A percentile compares a stretch with the other conserved stretches of the same genome.
Evolutionary conservation across 1,139 yeast genomes (phyloP).

Genomic region (Candida gigantensis): DNA sequence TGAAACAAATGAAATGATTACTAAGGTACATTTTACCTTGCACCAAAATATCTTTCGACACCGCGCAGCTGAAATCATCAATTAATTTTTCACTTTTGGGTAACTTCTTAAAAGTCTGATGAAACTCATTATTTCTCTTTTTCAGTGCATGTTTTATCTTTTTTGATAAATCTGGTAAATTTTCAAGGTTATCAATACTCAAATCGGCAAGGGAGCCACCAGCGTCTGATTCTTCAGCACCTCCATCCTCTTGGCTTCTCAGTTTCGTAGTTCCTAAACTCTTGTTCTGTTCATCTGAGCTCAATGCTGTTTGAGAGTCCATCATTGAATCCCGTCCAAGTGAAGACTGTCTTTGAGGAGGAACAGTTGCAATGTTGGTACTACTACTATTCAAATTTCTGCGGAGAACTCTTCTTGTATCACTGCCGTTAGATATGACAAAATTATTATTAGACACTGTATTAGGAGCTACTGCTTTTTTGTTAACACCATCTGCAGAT

Average conservation of each 20-base stretch:
- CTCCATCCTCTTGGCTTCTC: background rate
- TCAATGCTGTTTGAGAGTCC: slow-evolving; percentile 5
- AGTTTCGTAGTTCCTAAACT: background rate
- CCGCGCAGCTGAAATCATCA: slow-evolving; percentile 72
- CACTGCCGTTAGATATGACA: slow-evolving; percentile 16
- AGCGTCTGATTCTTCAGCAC: slow-evolving; percentile 9
- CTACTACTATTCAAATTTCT: slow-evolving; percentile 17
- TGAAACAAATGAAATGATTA: slow-evolving; percentile 62
- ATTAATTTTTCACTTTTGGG: slow-evolving; percentile 55
- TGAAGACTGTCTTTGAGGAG: slow-evolving; percentile 8
- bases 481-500: slow-evolving; percentile 19
- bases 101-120: slow-evolving; percentile 56
- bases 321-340: slow-evolving; percentile 9
- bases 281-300: slow-evolving; percentile 5
- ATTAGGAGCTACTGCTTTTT: slow-evolving; percentile 23
- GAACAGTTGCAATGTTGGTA: background rate
- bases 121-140: slow-evolving; percentile 64
- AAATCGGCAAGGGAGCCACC: slow-evolving; percentile 10
- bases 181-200: slow-evolving; percentile 18
- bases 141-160: slow-evolving; percentile 30
- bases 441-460: slow-evolving; percentile 19
- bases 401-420: slow-evolving; percentile 20
- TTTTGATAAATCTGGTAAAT: slow-evolving; percentile 23
- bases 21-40: slow-evolving; percentile 73
- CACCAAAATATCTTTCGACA: slow-evolving; percentile 66